Evolutionary conservation across 371 early-diverging fungal species (phyloP).

Genomic region (Mortierella sp.): DNA sequence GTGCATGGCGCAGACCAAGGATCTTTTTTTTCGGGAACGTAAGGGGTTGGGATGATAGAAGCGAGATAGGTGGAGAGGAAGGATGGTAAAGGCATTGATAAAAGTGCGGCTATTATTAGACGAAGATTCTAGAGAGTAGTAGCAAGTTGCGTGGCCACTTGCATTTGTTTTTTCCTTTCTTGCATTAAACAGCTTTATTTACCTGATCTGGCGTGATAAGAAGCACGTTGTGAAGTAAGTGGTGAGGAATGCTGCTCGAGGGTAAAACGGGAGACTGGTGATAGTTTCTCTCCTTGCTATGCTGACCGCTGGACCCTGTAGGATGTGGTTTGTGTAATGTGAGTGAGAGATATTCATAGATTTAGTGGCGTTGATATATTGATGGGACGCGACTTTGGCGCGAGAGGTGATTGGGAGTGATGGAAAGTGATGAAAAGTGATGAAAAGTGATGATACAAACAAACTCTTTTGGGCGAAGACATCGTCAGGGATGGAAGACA

Average conservation of each 20-base stretch:
- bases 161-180: neutral
- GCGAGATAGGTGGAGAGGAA: neutral
- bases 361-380: neutral
- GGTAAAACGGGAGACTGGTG: neutral
- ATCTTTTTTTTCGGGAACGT: no score
- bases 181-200: neutral
- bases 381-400: neutral
- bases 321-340: neutral
- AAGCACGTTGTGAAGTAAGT: neutral
- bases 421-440: neutral
- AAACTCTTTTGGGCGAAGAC: neutral
- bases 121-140: neutral
- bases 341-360: neutral
- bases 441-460: neutral
- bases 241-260: neutral
- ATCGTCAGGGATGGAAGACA: neutral
- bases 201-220: neutral
- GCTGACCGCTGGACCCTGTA: neutral
- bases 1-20: neutral
- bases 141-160: neutral
- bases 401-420: neutral
- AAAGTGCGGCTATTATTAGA: neutral
- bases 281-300: neutral
- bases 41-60: no score
- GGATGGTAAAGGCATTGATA: neutral